These are phyloP conservation scores for Theileria sp. DNA, from an alignment of 169 alveolate species.

Conservation along the genomic window DNA sequence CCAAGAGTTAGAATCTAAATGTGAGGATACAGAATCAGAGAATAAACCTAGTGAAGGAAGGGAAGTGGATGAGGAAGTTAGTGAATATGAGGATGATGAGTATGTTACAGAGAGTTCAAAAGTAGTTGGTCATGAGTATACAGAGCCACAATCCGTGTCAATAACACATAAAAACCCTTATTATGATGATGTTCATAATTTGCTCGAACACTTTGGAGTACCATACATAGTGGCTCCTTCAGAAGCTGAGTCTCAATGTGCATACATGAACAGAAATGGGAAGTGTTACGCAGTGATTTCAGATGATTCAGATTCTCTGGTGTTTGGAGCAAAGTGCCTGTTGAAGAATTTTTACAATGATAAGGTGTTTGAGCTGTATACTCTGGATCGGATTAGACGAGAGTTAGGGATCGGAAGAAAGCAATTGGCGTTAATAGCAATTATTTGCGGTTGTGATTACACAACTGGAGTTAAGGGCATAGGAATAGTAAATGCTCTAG, in stretches of 20 bases:
- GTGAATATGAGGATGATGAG: background rate
- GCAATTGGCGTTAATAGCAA: conserved; percentile 85
- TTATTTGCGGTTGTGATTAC: conserved; percentile 92
- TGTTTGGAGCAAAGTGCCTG: conserved; percentile 87
- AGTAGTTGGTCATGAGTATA: background rate
- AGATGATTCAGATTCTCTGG: conserved; percentile 92
- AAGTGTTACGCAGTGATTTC: conserved; percentile 88
- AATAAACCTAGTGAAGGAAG: background rate
- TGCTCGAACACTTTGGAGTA: conserved; percentile 86
- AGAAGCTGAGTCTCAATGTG: conserved; percentile 95
- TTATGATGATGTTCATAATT: conserved; percentile 66
- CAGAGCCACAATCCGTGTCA: background rate
- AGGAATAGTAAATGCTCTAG: conserved; percentile 94
- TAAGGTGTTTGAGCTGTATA: conserved; percentile 86
- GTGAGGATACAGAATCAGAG: background rate
- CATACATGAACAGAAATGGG: conserved; percentile 77
- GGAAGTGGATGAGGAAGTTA: background rate
- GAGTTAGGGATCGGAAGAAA: conserved; percentile 83
- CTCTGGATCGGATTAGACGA: conserved; percentile 62
- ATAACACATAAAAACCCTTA: background rate
- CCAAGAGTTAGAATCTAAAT: background rate
- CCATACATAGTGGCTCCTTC: conserved; percentile 93
- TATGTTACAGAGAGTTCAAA: background rate
- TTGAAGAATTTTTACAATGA: conserved; percentile 86
- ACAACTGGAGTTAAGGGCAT: conserved; percentile 93